Conservation (phyloP, 345 rosid species). For the Balakata baccata region DNA sequence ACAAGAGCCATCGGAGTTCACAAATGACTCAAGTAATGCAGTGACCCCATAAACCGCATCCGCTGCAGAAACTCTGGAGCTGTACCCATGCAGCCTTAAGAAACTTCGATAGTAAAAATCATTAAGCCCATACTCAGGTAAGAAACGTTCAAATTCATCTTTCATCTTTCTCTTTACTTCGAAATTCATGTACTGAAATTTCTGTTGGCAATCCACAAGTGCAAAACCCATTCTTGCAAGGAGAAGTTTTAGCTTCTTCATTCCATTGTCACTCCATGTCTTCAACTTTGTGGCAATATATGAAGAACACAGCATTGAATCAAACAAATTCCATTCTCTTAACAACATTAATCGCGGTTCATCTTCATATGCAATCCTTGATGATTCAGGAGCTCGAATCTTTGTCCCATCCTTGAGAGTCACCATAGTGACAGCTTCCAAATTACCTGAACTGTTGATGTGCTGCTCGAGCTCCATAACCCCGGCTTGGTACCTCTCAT, state of each 20-base stretch:
- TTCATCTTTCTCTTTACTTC: conserved; percentile 88
- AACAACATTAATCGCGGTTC: conserved; percentile 88
- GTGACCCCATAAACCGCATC: conserved; percentile 94
- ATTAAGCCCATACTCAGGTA: conserved; percentile 85
- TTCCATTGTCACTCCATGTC: conserved; percentile 97
- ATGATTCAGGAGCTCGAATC: conserved; percentile 79
- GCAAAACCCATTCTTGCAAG: conserved; percentile 97
- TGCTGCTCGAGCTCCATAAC: conserved; percentile 99
- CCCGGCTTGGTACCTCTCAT: conserved; percentile 92
- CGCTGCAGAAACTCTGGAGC: conserved; percentile 92
- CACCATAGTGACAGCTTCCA: conserved; percentile 69
- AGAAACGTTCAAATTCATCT: conserved; percentile 73
- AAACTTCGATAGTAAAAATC: conserved; percentile 88
- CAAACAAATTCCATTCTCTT: conserved; percentile 93
- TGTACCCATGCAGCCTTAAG: conserved; percentile 80
- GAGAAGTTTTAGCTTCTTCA: conserved; percentile 82
- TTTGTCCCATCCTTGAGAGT: conserved; percentile 90
- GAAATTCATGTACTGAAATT: conserved; percentile 88
- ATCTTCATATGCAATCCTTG: conserved; percentile 84
- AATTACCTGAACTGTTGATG: conserved; percentile 72
- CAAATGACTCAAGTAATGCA: conserved; percentile 90
- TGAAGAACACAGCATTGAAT: conserved; percentile 89
- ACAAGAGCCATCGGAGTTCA: conserved; percentile 65
- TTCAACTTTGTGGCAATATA: conserved; percentile 81
- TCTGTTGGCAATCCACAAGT: conserved; percentile 88